Percentiles rank a stretch among this genome's conserved stretches.
phyloP scores from a whole-genome alignment of 2,329 filamentous ascomycete species.

The Pseudonectria foliicola region DNA sequence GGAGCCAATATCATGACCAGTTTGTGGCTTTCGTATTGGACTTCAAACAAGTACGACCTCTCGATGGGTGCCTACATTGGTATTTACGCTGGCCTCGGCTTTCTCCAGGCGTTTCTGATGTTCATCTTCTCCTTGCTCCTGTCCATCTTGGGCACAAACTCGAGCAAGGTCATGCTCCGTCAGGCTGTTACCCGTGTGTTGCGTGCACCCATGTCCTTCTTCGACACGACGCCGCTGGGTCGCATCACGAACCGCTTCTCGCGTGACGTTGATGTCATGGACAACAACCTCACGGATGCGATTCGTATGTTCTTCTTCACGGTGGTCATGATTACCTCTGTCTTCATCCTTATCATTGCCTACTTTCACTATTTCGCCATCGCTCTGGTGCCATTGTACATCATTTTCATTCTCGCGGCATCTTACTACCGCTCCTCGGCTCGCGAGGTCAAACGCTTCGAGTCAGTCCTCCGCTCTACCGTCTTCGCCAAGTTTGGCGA shows the following conservation, averaged over 20 bases:
- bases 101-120: constrained; percentile 62
- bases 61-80: constrained; percentile 65
- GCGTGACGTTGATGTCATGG: constrained; percentile 93
- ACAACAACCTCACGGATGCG: constrained; percentile 81
- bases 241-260: constrained; percentile 96
- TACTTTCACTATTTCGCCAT: constrained; percentile 84
- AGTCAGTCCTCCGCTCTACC: constrained; percentile 76
- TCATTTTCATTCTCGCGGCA: constrained; percentile 75
- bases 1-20: constrained; percentile 81
- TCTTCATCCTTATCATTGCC: constrained; percentile 87
- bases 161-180: constrained; percentile 76
- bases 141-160: constrained; percentile 70
- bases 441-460: constrained; percentile 89
- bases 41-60: constrained; percentile 65
- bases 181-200: constrained; percentile 70
- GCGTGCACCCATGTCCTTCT: constrained; percentile 79
- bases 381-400: constrained; percentile 55
- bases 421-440: constrained; percentile 87
- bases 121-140: constrained; percentile 75
- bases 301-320: constrained; percentile 92
- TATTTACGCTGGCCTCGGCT: constrained; percentile 64
- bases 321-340: constrained; percentile 70
- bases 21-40: constrained; percentile 94
- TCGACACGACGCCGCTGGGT: constrained; percentile 92
- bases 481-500: constrained; percentile 92